Evolutionary conservation across 805 yeast species (phyloP).

Genomic region (Lipomyces lipofer): DNA sequence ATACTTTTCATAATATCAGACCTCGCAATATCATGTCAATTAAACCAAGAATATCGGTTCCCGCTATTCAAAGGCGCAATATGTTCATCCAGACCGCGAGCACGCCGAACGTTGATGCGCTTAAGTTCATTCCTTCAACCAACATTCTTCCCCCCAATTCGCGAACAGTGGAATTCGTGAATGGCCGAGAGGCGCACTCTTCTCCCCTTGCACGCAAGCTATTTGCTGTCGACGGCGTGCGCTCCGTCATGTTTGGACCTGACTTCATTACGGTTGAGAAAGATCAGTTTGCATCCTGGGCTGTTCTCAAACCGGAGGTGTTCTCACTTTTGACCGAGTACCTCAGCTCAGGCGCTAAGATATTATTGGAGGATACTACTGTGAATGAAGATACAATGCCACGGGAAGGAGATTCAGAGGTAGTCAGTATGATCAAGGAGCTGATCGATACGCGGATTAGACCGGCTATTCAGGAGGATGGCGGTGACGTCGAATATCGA

Average conservation of each 20-base stretch:
- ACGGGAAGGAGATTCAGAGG: constrained; percentile 71
- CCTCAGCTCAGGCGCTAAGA: constrained; percentile 51
- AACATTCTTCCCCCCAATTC: constrained; percentile 59
- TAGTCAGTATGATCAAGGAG: constrained; percentile 86
- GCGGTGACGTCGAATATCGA: constrained; percentile 91
- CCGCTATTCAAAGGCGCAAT: constrained; percentile 28
- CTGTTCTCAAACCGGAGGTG: constrained; percentile 66
- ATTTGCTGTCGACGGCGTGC: constrained; percentile 73
- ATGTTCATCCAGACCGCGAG: constrained; percentile 77
- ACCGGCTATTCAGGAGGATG: constrained; percentile 98
- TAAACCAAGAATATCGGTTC: too few species aligned
- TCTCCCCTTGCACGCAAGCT: constrained; percentile 78
- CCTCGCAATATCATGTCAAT: too few species aligned
- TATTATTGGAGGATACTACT: constrained; percentile 40
- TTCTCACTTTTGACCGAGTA: constrained; percentile 51
- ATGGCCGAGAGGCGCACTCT: constrained; percentile 71
- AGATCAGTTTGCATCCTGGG: constrained; percentile 61
- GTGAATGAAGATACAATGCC: constrained; percentile 47
- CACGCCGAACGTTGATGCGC: constrained; percentile 84
- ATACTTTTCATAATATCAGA: neutral
- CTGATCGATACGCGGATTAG: constrained; percentile 90
- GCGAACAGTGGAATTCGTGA: constrained; percentile 67
- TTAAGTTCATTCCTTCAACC: constrained; percentile 74
- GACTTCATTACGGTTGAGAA: constrained; percentile 84
- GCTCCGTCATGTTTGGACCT: constrained; percentile 74